Evolutionary conservation across 345 rosid genomes (phyloP).

Genomic region (Euclidium syriacum): DNA sequence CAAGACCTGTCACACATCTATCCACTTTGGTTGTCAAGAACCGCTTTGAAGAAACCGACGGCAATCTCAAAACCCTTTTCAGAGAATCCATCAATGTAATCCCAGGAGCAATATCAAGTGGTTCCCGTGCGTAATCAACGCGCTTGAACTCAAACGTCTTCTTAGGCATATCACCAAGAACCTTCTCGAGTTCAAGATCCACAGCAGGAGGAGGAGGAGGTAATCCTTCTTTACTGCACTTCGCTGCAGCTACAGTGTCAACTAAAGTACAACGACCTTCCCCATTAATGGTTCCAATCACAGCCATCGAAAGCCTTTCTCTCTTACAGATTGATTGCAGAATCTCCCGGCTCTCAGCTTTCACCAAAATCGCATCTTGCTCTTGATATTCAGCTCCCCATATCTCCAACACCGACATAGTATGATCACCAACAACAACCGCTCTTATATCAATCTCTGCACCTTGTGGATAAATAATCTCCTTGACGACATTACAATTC

Average conservation of each 20-base stretch:
- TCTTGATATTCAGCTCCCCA: slow-evolving; percentile 99
- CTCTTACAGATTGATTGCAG: slow-evolving; percentile 77
- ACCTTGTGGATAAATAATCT: slow-evolving; percentile 87
- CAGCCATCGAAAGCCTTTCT: slow-evolving; percentile 91
- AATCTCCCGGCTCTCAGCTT: slow-evolving; percentile 63
- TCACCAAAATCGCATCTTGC: slow-evolving; percentile 94
- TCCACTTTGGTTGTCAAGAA: slow-evolving; percentile 91
- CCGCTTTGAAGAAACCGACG: slow-evolving; percentile 80
- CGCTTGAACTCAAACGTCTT: slow-evolving; percentile 71
- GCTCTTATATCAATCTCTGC: slow-evolving; percentile 81
- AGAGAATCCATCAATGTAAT: slow-evolving; percentile 72
- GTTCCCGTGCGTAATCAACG: slow-evolving; percentile 45
- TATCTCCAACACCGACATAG: slow-evolving; percentile 92
- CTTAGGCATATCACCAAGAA: slow-evolving; percentile 94
- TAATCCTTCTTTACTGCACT: slow-evolving; percentile 47
- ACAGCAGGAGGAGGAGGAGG: slow-evolving; percentile 84
- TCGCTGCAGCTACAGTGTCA: slow-evolving; percentile 57
- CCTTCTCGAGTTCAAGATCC: slow-evolving; percentile 88
- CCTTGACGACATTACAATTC: slow-evolving; percentile 95
- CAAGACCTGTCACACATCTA: slow-evolving; percentile 93
- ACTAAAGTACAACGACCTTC: slow-evolving; percentile 69
- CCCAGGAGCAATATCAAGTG: slow-evolving; percentile 86
- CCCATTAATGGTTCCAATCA: slow-evolving; percentile 77
- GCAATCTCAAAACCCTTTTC: slow-evolving; percentile 79
- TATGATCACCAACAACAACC: slow-evolving; percentile 85